Evolutionary conservation across 2,329 filamentous ascomycete genomes (phyloP).

Genomic region (Xylaria arbuscula): DNA sequence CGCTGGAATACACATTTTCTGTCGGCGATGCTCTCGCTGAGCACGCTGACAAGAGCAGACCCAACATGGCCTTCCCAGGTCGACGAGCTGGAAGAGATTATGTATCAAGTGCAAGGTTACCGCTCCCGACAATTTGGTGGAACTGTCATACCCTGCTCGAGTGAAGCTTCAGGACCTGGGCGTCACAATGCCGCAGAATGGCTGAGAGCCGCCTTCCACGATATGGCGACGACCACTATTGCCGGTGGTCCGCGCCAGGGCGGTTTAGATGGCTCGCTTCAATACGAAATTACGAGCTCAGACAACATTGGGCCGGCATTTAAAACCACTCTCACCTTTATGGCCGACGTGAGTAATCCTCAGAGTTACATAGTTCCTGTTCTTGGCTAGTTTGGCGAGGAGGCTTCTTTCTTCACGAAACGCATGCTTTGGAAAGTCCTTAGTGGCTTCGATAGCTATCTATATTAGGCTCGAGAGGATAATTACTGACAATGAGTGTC

Average conservation of each 20-base stretch:
- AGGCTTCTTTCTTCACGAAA: too few species aligned
- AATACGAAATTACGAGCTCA: slow-evolving; percentile 65
- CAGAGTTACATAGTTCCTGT: too few species aligned
- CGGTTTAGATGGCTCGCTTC: slow-evolving; percentile 69
- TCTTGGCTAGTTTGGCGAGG: too few species aligned
- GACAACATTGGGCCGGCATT: slow-evolving; percentile 70
- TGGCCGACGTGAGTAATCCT: slow-evolving; percentile 51
- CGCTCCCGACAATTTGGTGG: slow-evolving; percentile 66
- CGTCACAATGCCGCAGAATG: slow-evolving; percentile 70
- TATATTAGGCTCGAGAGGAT: too few species aligned
- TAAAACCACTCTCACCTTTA: slow-evolving; percentile 63
- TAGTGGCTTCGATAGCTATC: too few species aligned
- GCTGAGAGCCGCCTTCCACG: slow-evolving; percentile 71
- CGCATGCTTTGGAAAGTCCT: too few species aligned
- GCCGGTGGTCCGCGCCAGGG: slow-evolving; percentile 57
- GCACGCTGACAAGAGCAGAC: slow-evolving; percentile 54
- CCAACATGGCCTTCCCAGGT: slow-evolving; percentile 70
- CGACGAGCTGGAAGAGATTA: slow-evolving; percentile 73
- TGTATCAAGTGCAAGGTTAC: slow-evolving; percentile 68
- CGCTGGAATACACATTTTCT: slow-evolving; percentile 45
- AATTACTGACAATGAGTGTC: too few species aligned
- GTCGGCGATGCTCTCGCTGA: slow-evolving; percentile 54
- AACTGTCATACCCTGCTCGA: slow-evolving; percentile 67
- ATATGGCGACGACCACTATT: slow-evolving; percentile 67
- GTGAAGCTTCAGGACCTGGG: slow-evolving; percentile 63